A percentile compares a stretch with the other conserved stretches of the same genome.
phyloP scores from a whole-genome alignment of 164 flowering plant genomes.

The Macadamia tetraphylla region DNA sequence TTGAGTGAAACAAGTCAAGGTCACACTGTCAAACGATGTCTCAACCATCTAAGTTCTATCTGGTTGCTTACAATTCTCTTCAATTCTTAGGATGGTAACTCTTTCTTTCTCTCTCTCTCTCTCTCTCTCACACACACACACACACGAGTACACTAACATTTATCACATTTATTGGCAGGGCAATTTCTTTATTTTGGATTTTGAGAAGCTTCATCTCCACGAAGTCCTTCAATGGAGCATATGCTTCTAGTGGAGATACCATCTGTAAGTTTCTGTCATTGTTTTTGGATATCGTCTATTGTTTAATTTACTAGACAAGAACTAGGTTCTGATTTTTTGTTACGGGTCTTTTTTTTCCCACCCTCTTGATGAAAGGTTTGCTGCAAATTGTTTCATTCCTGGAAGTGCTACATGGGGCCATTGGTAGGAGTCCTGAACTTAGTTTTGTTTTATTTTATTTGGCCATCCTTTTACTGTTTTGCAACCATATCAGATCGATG shows the following conservation, averaged over 20 bases:
- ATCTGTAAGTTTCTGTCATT: conserved; percentile 31
- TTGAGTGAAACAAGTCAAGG: no score
- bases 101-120: conserved; percentile 11
- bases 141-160: neutral
- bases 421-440: conserved; percentile 40
- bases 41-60: conserved; percentile 38
- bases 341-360: neutral
- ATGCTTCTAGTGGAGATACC: conserved; percentile 54
- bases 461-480: no score
- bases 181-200: conserved; percentile 40
- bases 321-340: conserved; percentile 1
- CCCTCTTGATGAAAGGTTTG: conserved; percentile 33
- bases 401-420: conserved; percentile 80
- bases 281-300: neutral
- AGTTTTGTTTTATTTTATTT: neutral
- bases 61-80: conserved; percentile 58
- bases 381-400: conserved; percentile 53
- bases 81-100: conserved; percentile 68
- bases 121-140: no score
- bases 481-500: neutral
- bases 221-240: conserved; percentile 42
- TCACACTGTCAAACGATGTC: conserved; percentile 6
- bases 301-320: neutral
- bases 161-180: conserved; percentile 32
- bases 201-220: conserved; percentile 29